Evolutionary conservation across 2,329 filamentous ascomycete species (phyloP).

Genomic region (Capronia coronata): DNA sequence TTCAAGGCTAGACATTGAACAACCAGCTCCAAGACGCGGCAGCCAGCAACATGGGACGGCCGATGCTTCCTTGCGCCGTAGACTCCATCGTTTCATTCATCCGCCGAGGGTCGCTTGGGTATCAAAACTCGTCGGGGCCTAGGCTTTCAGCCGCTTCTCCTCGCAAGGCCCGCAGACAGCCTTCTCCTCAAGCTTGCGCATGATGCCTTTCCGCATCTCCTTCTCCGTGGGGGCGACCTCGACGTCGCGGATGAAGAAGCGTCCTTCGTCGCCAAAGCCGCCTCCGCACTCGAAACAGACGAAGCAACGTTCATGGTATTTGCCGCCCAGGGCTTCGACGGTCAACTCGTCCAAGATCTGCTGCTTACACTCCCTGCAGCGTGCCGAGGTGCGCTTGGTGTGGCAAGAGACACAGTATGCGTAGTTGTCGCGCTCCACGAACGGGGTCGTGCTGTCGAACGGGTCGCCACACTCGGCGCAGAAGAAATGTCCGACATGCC

Average conservation of each 20-base stretch:
- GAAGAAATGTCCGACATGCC: conserved; percentile 98
- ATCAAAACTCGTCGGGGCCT: neutral
- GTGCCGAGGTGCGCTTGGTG: conserved; percentile 80
- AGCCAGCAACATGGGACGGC: too few relatives aligned
- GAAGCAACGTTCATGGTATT: conserved; percentile 94
- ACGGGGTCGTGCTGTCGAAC: conserved; percentile 60
- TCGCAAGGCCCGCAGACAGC: conserved; percentile 59
- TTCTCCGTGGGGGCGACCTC: conserved; percentile 41
- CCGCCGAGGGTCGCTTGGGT: too few relatives aligned
- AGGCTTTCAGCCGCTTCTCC: conserved; percentile 56
- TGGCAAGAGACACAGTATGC: conserved; percentile 95
- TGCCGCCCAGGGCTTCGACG: conserved; percentile 76
- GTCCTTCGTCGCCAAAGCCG: conserved; percentile 53
- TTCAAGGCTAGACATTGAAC: too few relatives aligned
- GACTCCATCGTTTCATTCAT: too few relatives aligned
- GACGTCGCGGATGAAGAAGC: conserved; percentile 57
- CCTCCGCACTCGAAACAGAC: conserved; percentile 63
- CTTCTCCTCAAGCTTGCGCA: conserved; percentile 43
- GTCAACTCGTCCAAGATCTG: conserved; percentile 87
- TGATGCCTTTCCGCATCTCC: conserved; percentile 41
- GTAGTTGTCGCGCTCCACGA: conserved; percentile 96
- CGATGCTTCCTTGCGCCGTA: too few relatives aligned
- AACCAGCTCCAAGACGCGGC: too few relatives aligned
- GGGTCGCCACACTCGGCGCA: conserved; percentile 95
- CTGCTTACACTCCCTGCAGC: conserved; percentile 76